phyloP scores from a whole-genome alignment of 768 basidiomycete species.

The Strobilomyces echinocephalus region DNA sequence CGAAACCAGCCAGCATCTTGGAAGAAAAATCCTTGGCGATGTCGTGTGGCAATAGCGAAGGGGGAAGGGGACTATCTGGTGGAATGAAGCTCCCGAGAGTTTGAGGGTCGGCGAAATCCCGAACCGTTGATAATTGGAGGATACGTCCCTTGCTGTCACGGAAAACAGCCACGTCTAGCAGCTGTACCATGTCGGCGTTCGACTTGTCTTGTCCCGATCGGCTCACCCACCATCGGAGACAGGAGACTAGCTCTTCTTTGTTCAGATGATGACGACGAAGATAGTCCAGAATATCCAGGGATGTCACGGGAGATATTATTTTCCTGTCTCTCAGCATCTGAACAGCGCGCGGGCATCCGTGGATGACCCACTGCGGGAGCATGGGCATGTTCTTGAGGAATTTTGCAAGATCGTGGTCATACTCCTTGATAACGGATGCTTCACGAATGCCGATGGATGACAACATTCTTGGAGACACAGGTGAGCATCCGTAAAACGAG shows the following conservation, averaged over 20 bases:
- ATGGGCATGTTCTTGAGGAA: background rate
- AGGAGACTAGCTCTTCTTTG: slow-evolving; percentile 72
- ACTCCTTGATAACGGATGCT: background rate
- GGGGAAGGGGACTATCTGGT: background rate
- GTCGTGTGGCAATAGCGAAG: slow-evolving; percentile 5
- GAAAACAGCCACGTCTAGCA: no score
- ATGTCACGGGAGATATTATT: slow-evolving; percentile 46
- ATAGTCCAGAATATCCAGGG: slow-evolving; percentile 69
- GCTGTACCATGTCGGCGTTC: slow-evolving; percentile 19
- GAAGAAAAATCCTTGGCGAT: slow-evolving; percentile 46
- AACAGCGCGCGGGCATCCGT: slow-evolving; percentile 22
- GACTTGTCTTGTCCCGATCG: slow-evolving; percentile 31
- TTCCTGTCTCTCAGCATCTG: slow-evolving; percentile 54
- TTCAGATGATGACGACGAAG: slow-evolving; percentile 64
- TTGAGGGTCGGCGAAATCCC: no score
- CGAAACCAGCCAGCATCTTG: no score
- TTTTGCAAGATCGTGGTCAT: background rate
- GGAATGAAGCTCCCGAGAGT: no score
- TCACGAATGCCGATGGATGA: background rate
- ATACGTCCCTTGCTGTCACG: no score
- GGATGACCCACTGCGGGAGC: background rate
- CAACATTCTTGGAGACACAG: background rate
- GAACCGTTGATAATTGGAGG: no score
- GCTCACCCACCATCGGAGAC: slow-evolving; percentile 80
- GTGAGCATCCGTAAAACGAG: background rate